A percentile compares a stretch with the other conserved stretches of the same genome.
These are phyloP conservation scores for Termitomyces bulborhizus DNA, from an alignment of 768 basidiomycete genomes.

Conservation along the genomic window DNA sequence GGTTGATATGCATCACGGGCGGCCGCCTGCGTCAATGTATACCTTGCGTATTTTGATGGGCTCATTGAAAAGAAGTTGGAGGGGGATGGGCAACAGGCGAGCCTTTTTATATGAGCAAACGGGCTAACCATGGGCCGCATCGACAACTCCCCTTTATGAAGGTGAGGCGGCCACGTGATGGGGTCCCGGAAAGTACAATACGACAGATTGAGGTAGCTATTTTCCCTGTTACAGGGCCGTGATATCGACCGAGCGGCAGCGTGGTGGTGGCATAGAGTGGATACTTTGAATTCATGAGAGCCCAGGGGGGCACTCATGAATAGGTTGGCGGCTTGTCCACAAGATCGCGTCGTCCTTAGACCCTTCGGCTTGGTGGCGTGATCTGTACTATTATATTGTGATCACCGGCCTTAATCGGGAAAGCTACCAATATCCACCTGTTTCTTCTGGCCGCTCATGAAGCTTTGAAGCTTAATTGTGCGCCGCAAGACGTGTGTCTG, in stretches of 20 bases:
- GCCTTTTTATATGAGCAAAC: neutral
- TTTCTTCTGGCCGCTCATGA: neutral
- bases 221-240: conserved; percentile 10
- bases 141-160: conserved; percentile 10
- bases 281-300: neutral
- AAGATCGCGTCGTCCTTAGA: neutral
- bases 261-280: conserved; percentile 7
- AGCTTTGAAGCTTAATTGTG: neutral
- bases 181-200: conserved; percentile 1
- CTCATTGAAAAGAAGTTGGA: conserved; percentile 1
- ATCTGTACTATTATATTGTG: conserved; percentile 7
- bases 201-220: neutral
- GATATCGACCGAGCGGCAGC: conserved; percentile 7
- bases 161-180: conserved; percentile 15
- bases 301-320: neutral
- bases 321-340: conserved; percentile 2
- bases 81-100: neutral
- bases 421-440: conserved; percentile 1
- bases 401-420: conserved; percentile 10
- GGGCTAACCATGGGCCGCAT: conserved; percentile 4
- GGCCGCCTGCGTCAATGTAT: conserved; percentile 1
- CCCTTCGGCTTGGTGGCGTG: conserved; percentile 10
- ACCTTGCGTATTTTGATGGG: neutral
- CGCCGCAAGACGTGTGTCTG: conserved; percentile 5
- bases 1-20: neutral